Base-by-base conservation (phyloP, 2,329 filamentous ascomycete genomes). In the Ilyonectria robusta region DNA sequence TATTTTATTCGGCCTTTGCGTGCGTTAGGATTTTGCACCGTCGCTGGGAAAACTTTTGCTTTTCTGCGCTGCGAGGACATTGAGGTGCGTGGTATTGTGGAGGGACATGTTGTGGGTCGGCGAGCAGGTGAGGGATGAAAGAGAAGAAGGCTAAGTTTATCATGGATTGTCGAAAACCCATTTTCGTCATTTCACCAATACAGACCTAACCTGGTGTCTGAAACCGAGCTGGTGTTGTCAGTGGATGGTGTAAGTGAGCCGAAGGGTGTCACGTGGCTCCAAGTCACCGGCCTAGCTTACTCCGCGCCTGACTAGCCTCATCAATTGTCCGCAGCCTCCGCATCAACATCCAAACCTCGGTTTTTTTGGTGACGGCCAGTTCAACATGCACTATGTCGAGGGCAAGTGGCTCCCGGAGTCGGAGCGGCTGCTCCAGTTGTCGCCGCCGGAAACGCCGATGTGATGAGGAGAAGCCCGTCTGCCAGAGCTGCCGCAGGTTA, bases 381-480 rank as follows among this genome's bases (percentile, higher is more conserved):
- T 33, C 47, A 54, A 46, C 31, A 74, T 72, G 69, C 66, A 65
- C 60, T 61, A 75, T 74, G 73, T 33, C 63, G 37, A 55, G 66
- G 61, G 33, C 53, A 31, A 68, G 62, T 19, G 72, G 72, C 65
- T 71, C 70, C 35, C 71, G 71, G 40, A 71, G 72, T 55, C 73
- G 72, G 37, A 63, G 71, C 8, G 72, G 73, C 59, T 86, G 84
- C 76, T 81, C 80, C 62, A 82, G 83, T 63, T 86, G 86, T 70
- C 80, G 86, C 61, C 85, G 84, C 66, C 80, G 86, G 63, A 87
- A 86, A 71, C 75, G 85, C n/a, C 80, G 81, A 59, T 88, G 86
- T 73, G 84, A 87, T 70, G 61, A 71, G 19, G 46, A 71, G 21
- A 75, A 75, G 17, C 73, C 73, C 2, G 6, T 57, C 1, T 75